Evolutionary conservation across 345 rosid genomes (phyloP), one percentile per base, ranked within the genome.

Genomic region (Boechera divaricarpa): DNA sequence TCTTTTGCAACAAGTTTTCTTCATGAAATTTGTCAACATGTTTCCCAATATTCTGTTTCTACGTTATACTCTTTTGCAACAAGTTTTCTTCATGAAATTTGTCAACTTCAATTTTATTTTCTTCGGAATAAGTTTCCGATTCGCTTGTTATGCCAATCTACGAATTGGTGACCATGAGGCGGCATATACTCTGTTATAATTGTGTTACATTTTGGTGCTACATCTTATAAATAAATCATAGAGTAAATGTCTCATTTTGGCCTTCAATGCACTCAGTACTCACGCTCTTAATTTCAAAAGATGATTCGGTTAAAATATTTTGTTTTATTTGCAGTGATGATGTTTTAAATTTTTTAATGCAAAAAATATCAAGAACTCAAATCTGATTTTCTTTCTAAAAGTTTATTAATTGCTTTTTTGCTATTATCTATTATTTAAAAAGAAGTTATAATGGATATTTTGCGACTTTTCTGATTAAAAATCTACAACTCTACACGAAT

Each of bases 1-100:
- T 45, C 64, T 47, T 6, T 6, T 18, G 56, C 38, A 5, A n/a
- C 29, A 45, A 33, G 12, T 21, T 63, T 63, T 32, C 33, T 11
- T 64, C 71, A 26, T 36, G 15, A 26, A 29, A 31, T 63, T 63
- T 41, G 15, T 29, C 15, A 16, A 10, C 68, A 54, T 56, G 54
- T 57, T 63, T 49, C 18, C 39, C 41, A 58, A 10, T 9, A 39
- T 59, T 49, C n/a, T 28, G 10, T 38, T 51, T n/a, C 28, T 44
- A 45, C 36, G 1, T 13, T 44, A 32, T 33, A 39, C 58, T 45
- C 64, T 47, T 6, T 6, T 18, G 56, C 38, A 5, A n/a, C 29
- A 45, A 33, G 12, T 21, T 63, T 63, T 32, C 33, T 11, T 64
- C 71, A 26, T 36, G 15, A 26, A 29, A 31, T 63, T 63, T 41